Percentiles rank a stretch among this genome's conserved stretches.
Evolutionary conservation across 1,284 basidiomycete genomes (phyloP).

Genomic region (Laetiporus sulphureus): DNA sequence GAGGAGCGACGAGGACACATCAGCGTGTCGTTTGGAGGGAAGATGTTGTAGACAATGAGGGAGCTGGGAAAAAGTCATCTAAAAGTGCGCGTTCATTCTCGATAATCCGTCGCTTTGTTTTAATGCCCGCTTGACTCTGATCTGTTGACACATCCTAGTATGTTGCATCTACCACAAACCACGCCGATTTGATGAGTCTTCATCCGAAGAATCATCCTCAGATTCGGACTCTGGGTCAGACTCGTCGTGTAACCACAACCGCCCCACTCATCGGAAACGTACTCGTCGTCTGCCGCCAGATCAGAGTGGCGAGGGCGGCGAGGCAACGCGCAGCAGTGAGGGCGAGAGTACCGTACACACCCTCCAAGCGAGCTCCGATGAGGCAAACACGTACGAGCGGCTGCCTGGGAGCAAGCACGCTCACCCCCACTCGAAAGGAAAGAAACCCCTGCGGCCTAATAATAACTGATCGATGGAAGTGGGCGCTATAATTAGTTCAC

Average conservation of each 20-base stretch:
- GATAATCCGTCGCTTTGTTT: background rate
- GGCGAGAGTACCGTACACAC: slow-evolving; percentile 27
- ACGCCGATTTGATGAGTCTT: slow-evolving; percentile 72
- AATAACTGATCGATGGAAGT: too few relatives aligned
- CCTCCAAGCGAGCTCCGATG: slow-evolving; percentile 26
- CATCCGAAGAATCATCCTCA: slow-evolving; percentile 52
- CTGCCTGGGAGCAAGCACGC: slow-evolving; percentile 29
- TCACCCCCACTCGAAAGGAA: slow-evolving; percentile 35
- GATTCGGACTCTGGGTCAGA: slow-evolving; percentile 39
- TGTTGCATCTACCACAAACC: slow-evolving; percentile 89
- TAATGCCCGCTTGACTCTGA: slow-evolving; percentile 2
- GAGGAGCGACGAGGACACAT: slow-evolving; percentile 36
- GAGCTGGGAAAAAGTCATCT: slow-evolving; percentile 71
- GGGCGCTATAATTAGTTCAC: too few relatives aligned
- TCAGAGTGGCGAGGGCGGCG: slow-evolving; percentile 17
- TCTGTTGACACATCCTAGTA: too few relatives aligned
- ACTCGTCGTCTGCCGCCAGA: slow-evolving; percentile 12
- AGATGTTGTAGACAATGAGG: slow-evolving; percentile 82
- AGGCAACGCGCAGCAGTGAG: slow-evolving; percentile 16
- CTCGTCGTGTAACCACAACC: slow-evolving; percentile 24
- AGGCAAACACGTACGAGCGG: slow-evolving; percentile 54
- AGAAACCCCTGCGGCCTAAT: slow-evolving; percentile 22
- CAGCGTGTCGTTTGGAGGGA: slow-evolving; percentile 69
- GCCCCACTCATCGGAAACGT: slow-evolving; percentile 21
- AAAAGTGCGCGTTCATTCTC: slow-evolving; percentile 53